Evolutionary conservation across 106 monocot genomes (phyloP), one percentile per base, ranked within the genome.

Genomic region (Cymbidium sinense): DNA sequence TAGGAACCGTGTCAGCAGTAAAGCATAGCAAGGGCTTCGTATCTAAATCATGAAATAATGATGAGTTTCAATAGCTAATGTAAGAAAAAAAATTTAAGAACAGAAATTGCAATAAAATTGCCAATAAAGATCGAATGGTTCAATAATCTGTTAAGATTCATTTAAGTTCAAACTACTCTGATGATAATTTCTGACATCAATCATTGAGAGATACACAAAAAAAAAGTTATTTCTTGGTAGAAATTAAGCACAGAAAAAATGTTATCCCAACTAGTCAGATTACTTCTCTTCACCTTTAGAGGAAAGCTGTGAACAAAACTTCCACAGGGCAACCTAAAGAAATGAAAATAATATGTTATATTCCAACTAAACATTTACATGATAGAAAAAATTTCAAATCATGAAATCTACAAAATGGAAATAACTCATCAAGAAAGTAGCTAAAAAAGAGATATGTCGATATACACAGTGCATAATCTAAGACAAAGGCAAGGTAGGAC

Each of bases 291-390:
- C 93, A 96, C 96, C 96, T 81, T 80, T 70, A 78, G 79, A 91
- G 41, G 87, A 74, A 76, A 52, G 73, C 20, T 86, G 54, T 19
- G 78, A 15, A 70, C 86, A 78, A 77, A 96, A 96, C 75, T 96
- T 96, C 93, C 96, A 96, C 77, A 96, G 64, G 44, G 91, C 91
- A 84, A 96, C 93, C 96, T 96, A 90, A 80, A 84, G 27, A 70
- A 31, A 54, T 55, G 54, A 34, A 78, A 44, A 13, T 58, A 61
- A 75, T 76, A 61, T 58, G 47, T 75, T 69, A 23, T n/a, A 58
- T 34, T 43, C 51, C 51, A 89, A 86, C 50, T 75, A 70, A 80
- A 11, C 33, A 77, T 65, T 17, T 71, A 65, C 7, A 12, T 19
- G 33, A 52, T 20, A 34, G 41, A 29, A 83, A 29, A 83, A 37